Base-by-base conservation (phyloP, 2,329 filamentous ascomycete genomes). In the Blumeria hordei region DNA sequence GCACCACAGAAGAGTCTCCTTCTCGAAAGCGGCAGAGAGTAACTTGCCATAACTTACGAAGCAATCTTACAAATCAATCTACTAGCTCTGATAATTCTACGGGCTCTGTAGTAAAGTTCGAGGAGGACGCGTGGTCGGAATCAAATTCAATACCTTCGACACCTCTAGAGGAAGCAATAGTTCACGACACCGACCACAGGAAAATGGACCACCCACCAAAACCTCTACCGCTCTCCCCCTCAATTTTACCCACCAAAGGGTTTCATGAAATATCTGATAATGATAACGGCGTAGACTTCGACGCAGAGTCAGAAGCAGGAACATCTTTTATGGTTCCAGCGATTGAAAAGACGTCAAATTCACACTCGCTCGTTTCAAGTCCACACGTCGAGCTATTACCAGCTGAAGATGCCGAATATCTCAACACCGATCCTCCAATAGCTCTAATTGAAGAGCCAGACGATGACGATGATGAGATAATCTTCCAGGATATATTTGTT, bases 21-120 rank as follows among this genome's bases (percentile, higher is more conserved):
- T 60, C 77, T 55, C 71, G 78, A 60, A 82, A 82, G 66, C 75
- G 78, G 54, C 77, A 75, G 59, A 74, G 78, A 60, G 78, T 77
- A 34, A 80, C 77, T 12, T 67, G 72, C 54, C 73, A 73, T 55
- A 71, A 69, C 56, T 80, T 77, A 32, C 71, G 73, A 57, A 75
- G 73, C 62, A 68, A 68, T 57, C 78, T 77, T 18, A 67, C 71
- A 60, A 72, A 76, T 54, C 62, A 62, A 32, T 58, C 57, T 43
- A 53, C 45, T 34, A 58, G 60, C 52, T 55, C 57, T 11, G 61
- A 63, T 37, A 58, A 45, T 49, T 54, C 49, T 18, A 12, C 44
- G 18, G 14, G 33, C 9, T 18, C 21, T 41, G 58, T 41, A 55
- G 59, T 35, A 57, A 60, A 9, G 58, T 57, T 39, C 56, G 21